These are phyloP conservation scores for Trichoderma guizhouense DNA, from an alignment of 2,329 filamentous ascomycete species.

Conservation along the genomic window DNA sequence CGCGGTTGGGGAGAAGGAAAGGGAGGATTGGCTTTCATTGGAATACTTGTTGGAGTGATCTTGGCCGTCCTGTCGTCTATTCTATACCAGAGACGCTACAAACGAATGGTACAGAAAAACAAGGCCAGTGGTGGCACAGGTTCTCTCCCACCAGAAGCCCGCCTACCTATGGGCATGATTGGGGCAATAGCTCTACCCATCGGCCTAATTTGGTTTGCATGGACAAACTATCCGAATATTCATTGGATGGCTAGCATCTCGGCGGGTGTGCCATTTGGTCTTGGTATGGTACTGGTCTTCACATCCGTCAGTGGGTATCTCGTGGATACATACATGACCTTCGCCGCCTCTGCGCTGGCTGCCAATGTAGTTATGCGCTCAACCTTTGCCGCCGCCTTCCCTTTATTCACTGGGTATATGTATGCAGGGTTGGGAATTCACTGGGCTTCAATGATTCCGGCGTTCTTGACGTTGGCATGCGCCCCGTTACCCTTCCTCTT, in stretches of 20 bases:
- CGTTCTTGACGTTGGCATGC: conserved; percentile 59
- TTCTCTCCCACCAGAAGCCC: conserved; percentile 41
- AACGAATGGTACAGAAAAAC: not conserved
- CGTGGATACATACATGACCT: conserved; percentile 65
- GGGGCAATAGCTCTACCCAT: conserved; percentile 53
- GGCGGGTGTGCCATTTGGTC: conserved; percentile 43
- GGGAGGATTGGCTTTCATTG: conserved; percentile 60
- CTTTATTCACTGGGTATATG: conserved; percentile 59
- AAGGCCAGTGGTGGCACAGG: not conserved
- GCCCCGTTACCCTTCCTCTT: not conserved
- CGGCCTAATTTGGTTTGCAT: conserved; percentile 58
- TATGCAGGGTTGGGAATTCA: conserved; percentile 59
- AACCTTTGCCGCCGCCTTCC: conserved; percentile 64
- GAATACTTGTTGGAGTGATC: not conserved
- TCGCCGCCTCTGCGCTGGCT: conserved; percentile 66
- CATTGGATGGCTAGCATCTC: conserved; percentile 49
- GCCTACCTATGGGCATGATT: conserved; percentile 54
- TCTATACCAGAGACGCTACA: not conserved
- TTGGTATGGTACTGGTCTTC: conserved; percentile 56
- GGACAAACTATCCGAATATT: conserved; percentile 50
- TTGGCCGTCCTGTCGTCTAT: not conserved
- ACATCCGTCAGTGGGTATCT: conserved; percentile 58
- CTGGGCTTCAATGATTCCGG: conserved; percentile 67
- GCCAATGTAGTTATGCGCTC: conserved; percentile 66
- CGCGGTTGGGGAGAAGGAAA: conserved; percentile 64